Base-by-base conservation (phyloP, 73 alveolate species). In the Paramecium pentaurelia region DNA sequence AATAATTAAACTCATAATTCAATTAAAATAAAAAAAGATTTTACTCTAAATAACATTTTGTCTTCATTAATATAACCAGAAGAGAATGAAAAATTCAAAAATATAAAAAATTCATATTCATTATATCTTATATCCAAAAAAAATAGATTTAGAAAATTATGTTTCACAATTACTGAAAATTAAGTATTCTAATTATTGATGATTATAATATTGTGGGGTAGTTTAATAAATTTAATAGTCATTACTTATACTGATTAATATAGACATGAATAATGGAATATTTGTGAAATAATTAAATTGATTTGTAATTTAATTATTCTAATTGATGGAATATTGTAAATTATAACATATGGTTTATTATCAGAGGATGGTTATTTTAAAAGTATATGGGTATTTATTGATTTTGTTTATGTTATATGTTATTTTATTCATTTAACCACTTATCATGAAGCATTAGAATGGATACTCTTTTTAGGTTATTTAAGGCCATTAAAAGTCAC, bases 401-500 rank as follows among this genome's bases (percentile, higher is more conserved):
- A 80, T 14, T 80, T 45, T 20, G 4, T 80, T n/a, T 80, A 80
- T 18, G 77, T 80, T 9, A 12, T 80, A 9, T 80, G 47, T 20
- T 80, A 44, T 47, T 80, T 80, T 49, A 8, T 80, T 0, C 88
- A 80, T 20, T 22, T 80, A 14, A 20, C 20, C 3, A 80, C 38
- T 22, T 14, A 80, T 45, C 91, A 80, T 49, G 42, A 34, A 40
- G 75, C 54, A 8, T 18, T 80, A 18, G 91, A 47, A 27, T 25
- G 77, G 44, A 25, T 80, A 0, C 34, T 80, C 18, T 80, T 80
- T 80, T 28, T 80, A 40, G 91, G 91, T 11, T 80, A 44, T 80
- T 49, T 80, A 28, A 4, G 91, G 1, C 91, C 91, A 80, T 47
- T 80, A 22, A 80, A 80, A 49, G 91, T 80, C 6, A 49, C 75